Conservation (phyloP, 306 rosid species). For the Dalbergia cultrata region DNA sequence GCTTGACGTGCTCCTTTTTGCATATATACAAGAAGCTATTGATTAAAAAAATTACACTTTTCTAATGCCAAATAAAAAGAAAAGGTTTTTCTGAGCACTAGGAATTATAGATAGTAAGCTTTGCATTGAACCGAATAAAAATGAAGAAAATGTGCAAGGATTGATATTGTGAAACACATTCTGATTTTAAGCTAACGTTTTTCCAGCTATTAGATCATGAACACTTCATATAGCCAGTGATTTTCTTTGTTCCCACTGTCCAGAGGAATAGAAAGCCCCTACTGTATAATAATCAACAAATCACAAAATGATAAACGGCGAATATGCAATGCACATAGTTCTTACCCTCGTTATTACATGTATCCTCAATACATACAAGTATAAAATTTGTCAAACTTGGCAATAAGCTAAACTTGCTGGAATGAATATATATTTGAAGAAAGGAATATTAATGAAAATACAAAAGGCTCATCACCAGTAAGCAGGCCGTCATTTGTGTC, state of each 20-base stretch:
- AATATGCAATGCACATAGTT: constrained; percentile 35
- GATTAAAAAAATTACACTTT: no score
- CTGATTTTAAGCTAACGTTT: no score
- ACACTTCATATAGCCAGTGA: background rate
- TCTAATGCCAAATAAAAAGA: no score
- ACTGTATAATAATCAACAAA: constrained; percentile 8
- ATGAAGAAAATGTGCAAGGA: no score
- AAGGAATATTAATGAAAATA: constrained; percentile 41
- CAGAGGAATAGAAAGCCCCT: background rate
- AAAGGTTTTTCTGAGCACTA: no score
- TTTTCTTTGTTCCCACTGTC: background rate
- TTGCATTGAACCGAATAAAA: no score
- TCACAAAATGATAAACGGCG: constrained; percentile 26
- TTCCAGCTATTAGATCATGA: no score
- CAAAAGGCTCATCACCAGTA: constrained; percentile 48
- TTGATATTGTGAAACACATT: no score
- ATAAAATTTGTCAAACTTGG: constrained; percentile 53
- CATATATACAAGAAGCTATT: no score
- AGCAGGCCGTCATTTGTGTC: constrained; percentile 44
- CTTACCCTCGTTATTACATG: constrained; percentile 46
- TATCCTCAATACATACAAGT: constrained; percentile 53
- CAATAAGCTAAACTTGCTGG: constrained; percentile 41
- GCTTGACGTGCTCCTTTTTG: no score
- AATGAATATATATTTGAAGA: constrained; percentile 44
- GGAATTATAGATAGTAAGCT: no score